These are phyloP conservation scores for Aspergillus leporis DNA, from an alignment of 495 filamentous ascomycete genomes.

Conservation along the genomic window DNA sequence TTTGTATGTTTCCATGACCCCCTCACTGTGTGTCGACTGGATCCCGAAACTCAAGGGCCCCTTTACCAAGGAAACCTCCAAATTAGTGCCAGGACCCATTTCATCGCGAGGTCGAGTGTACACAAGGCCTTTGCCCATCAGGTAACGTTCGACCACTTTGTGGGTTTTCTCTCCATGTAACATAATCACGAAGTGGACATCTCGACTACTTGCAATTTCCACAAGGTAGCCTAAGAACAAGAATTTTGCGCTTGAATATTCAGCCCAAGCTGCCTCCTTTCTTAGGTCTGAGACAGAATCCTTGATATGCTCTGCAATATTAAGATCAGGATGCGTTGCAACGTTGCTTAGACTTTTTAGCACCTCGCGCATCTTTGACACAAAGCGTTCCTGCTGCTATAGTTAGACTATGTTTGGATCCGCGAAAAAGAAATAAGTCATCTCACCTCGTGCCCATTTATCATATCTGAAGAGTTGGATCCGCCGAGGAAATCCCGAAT, in stretches of 20 bases:
- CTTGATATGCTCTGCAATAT: slow-evolving; percentile 41
- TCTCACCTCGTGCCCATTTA: slow-evolving; percentile 26
- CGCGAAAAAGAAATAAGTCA: background rate
- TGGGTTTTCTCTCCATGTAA: slow-evolving; percentile 43
- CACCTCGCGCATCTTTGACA: slow-evolving; percentile 38
- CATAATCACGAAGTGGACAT: slow-evolving; percentile 50
- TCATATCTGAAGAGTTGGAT: slow-evolving; percentile 16
- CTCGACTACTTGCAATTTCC: slow-evolving; percentile 36
- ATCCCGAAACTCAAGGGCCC: slow-evolving; percentile 50
- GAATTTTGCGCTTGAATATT: slow-evolving; percentile 59
- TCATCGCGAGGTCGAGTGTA: slow-evolving; percentile 45
- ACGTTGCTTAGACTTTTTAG: slow-evolving; percentile 48
- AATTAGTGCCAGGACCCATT: slow-evolving; percentile 30
- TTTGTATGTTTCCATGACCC: slow-evolving; percentile 38
- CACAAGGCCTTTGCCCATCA: slow-evolving; percentile 47
- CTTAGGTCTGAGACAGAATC: slow-evolving; percentile 33
- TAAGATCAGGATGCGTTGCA: slow-evolving; percentile 56
- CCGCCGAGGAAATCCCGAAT: slow-evolving; percentile 30
- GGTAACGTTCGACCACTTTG: slow-evolving; percentile 53
- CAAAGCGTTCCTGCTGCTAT: slow-evolving; percentile 25
- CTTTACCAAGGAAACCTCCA: slow-evolving; percentile 38
- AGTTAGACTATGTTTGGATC: slow-evolving; percentile 11
- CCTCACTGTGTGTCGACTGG: slow-evolving; percentile 41
- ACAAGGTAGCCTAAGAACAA: slow-evolving; percentile 55
- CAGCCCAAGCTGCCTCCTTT: slow-evolving; percentile 55